phyloP scores from a whole-genome alignment of 208 protist species.

The Willaertia magna region DNA sequence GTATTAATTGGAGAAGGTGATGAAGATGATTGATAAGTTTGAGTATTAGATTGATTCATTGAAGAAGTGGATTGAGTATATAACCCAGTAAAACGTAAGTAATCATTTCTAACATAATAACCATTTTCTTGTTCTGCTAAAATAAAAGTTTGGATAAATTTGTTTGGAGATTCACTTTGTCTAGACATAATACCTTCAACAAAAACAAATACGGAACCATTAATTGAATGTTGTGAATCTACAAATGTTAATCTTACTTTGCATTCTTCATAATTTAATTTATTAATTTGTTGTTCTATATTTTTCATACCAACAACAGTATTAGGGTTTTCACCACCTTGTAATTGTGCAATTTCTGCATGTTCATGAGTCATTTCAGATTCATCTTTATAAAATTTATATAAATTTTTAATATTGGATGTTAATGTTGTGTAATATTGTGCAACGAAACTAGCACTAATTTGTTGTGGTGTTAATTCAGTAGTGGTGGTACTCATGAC shows the following conservation, averaged over 20 bases:
- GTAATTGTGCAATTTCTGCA: background rate
- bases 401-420: background rate
- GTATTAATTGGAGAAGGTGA: background rate
- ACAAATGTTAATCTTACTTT: background rate
- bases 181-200: background rate
- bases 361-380: background rate
- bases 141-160: background rate
- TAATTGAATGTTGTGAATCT: background rate
- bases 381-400: background rate
- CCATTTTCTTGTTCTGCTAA: background rate
- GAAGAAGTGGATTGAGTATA: background rate
- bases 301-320: background rate
- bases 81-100: background rate
- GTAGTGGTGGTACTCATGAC: background rate
- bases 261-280: background rate
- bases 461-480: background rate
- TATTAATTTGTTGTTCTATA: background rate
- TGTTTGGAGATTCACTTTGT: background rate
- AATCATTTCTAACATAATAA: background rate
- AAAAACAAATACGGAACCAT: background rate
- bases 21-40: background rate
- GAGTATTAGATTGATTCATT: background rate
- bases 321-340: background rate
- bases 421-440: background rate
- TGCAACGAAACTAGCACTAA: background rate